Evolutionary conservation across 257 asterid genomes (phyloP), one percentile per base, ranked within the genome.

Genomic region (Solanum rostratum): DNA sequence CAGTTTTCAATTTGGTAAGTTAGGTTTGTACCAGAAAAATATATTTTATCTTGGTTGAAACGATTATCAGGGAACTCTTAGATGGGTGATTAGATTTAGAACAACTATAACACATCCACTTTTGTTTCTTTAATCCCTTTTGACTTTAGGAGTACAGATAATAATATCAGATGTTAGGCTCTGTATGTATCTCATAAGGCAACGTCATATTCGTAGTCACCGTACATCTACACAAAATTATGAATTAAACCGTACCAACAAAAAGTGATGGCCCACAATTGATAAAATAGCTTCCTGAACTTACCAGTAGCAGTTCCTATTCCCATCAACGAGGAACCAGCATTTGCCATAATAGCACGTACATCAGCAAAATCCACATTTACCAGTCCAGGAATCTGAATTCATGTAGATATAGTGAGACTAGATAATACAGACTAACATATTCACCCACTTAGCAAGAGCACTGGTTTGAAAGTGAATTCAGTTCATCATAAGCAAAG

Each of bases 221-320:
- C 82, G 49, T 50, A 49, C 45, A 27, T 49, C 62, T 49, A 16
- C 24, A 16, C 33, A 74, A 74, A 45, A 74, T 73, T 73, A 73
- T 73, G 39, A 76, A 46, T 49, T 27, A 49, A 49, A 76, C 1
- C 1, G 22, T 49, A 49, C 62, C 16, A 27, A 76, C 16, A 76
- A 46, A 46, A 76, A 27, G 82, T 2, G 24, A 49, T 24, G 39
- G 20, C 62, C 81, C 60, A 4, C 43, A 49, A 49, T 10, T 27
- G 55, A 49, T 29, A 27, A 46, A 76, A 16, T 49, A 86, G 86
- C 60, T 82, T 54, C 84, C 74, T 69, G 80, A 66, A 80, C 84
- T 14, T 90, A 95, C 99, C 98, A 86, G 99, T 95, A 29, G 97
- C 98, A 33, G 99, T 93, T 88, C 99, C 99, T 83, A 96, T 94